Evolutionary conservation across 352 stramenopile genomes (phyloP).

Genomic region (Thalassiosira pacifica): DNA sequence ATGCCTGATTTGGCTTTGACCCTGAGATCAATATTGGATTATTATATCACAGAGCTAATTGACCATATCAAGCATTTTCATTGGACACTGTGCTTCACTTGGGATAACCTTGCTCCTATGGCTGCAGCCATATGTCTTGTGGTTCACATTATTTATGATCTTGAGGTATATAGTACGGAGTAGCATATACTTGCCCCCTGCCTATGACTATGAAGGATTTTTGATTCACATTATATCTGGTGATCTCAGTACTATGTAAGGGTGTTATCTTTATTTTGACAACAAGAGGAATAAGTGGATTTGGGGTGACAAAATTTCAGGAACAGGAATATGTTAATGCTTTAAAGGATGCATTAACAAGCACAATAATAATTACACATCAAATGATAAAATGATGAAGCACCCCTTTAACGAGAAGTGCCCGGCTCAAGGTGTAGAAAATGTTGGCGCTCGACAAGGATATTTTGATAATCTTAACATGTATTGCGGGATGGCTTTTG

Average conservation of each 20-base stretch:
- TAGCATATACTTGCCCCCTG: constrained; percentile 3
- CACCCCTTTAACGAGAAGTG: constrained; percentile 4
- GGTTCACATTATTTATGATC: constrained; percentile 22
- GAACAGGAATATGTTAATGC: background rate
- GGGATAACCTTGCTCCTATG: constrained; percentile 14
- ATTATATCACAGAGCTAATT: constrained; percentile 4
- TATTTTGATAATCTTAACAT: constrained; percentile 31
- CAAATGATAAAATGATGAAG: constrained; percentile 1
- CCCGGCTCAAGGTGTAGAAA: background rate
- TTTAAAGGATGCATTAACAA: constrained; percentile 15
- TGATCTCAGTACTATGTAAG: constrained; percentile 3
- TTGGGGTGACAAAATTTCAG: constrained; percentile 2
- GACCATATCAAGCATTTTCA: background rate
- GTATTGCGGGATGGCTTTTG: constrained; percentile 22
- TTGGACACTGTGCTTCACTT: constrained; percentile 12
- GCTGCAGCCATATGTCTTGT: constrained; percentile 22
- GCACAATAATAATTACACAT: constrained; percentile 3
- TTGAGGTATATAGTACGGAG: background rate
- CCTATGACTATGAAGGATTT: constrained; percentile 4
- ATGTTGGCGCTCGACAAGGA: background rate
- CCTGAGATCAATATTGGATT: background rate
- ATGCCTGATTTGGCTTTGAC: background rate
- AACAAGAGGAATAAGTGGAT: constrained; percentile 24
- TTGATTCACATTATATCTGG: background rate
- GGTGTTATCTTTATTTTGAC: constrained; percentile 30